phyloP scores from a whole-genome alignment of 352 stramenopile genomes.

The Chrysophaeum taylorii region DNA sequence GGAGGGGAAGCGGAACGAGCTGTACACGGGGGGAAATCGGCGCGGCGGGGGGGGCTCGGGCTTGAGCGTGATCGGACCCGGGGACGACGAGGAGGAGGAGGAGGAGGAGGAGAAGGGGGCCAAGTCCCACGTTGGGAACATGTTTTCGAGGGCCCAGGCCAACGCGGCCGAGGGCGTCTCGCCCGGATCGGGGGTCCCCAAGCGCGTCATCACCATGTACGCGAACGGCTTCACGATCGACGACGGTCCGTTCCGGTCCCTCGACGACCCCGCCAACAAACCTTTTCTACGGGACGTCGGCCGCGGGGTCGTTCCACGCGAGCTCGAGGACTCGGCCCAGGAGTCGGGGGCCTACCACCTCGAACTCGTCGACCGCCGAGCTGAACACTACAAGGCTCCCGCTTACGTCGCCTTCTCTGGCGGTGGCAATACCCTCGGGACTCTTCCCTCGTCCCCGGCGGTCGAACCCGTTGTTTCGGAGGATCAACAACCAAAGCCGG shows the following conservation, averaged over 20 bases:
- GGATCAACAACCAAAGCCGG: no score
- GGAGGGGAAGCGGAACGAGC: neutral
- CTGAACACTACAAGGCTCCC: constrained; percentile 63
- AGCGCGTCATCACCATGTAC: neutral
- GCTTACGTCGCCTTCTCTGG: constrained; percentile 72
- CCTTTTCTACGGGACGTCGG: neutral
- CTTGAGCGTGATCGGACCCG: neutral
- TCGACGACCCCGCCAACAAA: neutral
- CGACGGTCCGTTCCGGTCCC: constrained; percentile 10
- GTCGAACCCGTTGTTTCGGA: constrained; percentile 32
- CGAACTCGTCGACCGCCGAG: constrained; percentile 56
- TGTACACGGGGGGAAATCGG: constrained; percentile 1
- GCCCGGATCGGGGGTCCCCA: neutral
- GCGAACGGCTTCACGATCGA: constrained; percentile 10
- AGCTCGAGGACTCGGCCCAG: neutral
- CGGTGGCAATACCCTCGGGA: constrained; percentile 63
- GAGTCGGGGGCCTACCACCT: neutral
- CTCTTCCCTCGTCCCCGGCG: neutral
- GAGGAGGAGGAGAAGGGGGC: neutral
- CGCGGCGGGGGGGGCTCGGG: neutral
- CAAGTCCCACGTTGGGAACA: neutral
- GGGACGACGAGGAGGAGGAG: constrained; percentile 3
- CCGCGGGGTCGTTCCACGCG: neutral
- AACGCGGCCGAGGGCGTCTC: neutral
- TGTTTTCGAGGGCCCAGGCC: neutral